Conservation (phyloP, 768 basidiomycete genomes). For the Coprinopsis cinerea region DNA sequence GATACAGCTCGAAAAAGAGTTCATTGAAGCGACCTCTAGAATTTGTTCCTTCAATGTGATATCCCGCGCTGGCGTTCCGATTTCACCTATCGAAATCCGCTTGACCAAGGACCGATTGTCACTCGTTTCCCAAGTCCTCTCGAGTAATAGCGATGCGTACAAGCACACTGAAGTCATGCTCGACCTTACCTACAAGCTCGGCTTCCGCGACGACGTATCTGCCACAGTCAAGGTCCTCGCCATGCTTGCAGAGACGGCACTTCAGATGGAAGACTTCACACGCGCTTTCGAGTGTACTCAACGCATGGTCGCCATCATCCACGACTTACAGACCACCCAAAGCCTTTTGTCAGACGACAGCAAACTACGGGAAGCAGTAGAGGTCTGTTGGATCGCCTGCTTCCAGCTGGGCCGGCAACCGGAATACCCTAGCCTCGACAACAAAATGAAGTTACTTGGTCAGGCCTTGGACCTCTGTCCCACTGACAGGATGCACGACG, state of each 20-base stretch:
- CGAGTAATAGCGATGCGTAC: constrained; percentile 81
- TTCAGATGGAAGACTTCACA: constrained; percentile 74
- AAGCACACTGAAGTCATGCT: constrained; percentile 89
- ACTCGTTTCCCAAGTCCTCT: constrained; percentile 82
- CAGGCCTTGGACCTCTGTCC: constrained; percentile 85
- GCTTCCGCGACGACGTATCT: constrained; percentile 63
- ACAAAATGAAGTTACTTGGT: constrained; percentile 69
- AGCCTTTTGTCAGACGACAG: constrained; percentile 28
- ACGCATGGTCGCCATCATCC: constrained; percentile 61
- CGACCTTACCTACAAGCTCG: constrained; percentile 85
- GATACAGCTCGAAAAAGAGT: constrained; percentile 71
- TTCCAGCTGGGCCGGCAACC: constrained; percentile 82
- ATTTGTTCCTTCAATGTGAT: constrained; percentile 88
- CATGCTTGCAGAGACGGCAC: constrained; percentile 87
- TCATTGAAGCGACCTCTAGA: constrained; percentile 96
- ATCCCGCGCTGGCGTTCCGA: constrained; percentile 66
- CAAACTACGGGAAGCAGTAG: constrained; percentile 52
- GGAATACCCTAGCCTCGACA: constrained; percentile 62
- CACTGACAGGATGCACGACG: constrained; percentile 65
- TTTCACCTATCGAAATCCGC: constrained; percentile 91
- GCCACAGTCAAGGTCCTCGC: constrained; percentile 80
- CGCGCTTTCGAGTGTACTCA: constrained; percentile 68
- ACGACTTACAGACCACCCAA: constrained; percentile 36
- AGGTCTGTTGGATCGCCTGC: constrained; percentile 88
- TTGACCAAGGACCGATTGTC: constrained; percentile 84